Evolutionary conservation across 2,329 filamentous ascomycete species (phyloP).

Genomic region (Trichoderma semiorbis): DNA sequence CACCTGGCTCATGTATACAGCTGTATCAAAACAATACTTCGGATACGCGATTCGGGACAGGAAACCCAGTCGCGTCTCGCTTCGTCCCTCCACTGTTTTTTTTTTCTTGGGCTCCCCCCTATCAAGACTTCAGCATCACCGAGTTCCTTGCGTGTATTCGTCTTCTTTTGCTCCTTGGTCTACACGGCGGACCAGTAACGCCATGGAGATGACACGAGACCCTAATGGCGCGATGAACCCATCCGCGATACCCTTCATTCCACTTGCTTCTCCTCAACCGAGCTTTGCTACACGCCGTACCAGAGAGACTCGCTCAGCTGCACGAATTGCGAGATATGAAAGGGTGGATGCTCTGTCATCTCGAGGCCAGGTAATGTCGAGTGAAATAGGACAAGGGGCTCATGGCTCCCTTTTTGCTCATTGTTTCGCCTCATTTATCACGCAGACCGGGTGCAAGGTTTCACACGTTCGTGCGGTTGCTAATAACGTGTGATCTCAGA

Average conservation of each 20-base stretch:
- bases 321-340: not conserved
- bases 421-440: not conserved
- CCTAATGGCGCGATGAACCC: slow-evolving; percentile 32
- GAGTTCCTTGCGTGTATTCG: not conserved
- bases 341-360: not conserved
- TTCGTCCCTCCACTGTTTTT: not conserved
- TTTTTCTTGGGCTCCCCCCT: not conserved
- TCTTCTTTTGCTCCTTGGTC: not conserved
- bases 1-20: not conserved
- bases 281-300: not conserved
- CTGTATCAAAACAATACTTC: not conserved
- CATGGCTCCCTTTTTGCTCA: not conserved
- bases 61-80: not conserved
- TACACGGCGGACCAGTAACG: not conserved
- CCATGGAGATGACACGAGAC: not conserved
- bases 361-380: not conserved
- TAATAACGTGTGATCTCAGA: not conserved
- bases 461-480: slow-evolving; percentile 3
- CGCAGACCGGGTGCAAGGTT: slow-evolving; percentile 6
- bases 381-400: not conserved
- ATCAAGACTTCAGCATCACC: not conserved
- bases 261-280: slow-evolving; percentile 16
- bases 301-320: not conserved
- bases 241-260: slow-evolving; percentile 27
- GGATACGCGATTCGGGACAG: not conserved